Evolutionary conservation across 495 filamentous ascomycete genomes (phyloP).

Genomic region (Hyaloscypha finlandica): DNA sequence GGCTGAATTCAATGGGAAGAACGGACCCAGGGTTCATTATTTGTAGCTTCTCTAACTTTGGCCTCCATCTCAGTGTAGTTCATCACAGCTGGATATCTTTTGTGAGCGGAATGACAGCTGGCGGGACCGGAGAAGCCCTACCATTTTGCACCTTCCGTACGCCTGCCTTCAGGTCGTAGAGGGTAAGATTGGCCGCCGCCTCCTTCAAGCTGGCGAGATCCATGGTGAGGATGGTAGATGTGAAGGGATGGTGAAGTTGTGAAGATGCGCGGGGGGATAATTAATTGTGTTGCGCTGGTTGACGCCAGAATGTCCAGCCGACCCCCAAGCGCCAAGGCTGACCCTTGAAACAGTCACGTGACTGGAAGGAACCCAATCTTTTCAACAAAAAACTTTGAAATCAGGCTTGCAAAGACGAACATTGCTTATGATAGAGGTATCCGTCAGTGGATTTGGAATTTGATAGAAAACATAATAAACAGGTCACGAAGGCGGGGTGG

Average conservation of each 20-base stretch:
- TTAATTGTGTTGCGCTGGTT: slow-evolving; percentile 8
- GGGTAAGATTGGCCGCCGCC: slow-evolving; percentile 87
- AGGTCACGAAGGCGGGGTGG: not conserved
- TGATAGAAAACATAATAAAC: not conserved
- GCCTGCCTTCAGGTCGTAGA: slow-evolving; percentile 97
- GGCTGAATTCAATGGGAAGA: slow-evolving; percentile 4
- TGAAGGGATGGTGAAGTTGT: slow-evolving; percentile 1
- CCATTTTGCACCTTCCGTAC: slow-evolving; percentile 99
- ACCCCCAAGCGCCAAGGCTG: not conserved
- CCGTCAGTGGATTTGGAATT: too few relatives aligned
- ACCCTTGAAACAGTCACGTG: slow-evolving; percentile 17
- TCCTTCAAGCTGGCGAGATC: slow-evolving; percentile 85
- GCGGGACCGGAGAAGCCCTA: slow-evolving; percentile 42
- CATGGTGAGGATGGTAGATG: slow-evolving; percentile 52
- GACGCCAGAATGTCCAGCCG: not conserved
- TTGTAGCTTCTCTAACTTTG: slow-evolving; percentile 97
- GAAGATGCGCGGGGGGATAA: slow-evolving; percentile 12
- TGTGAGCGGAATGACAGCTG: slow-evolving; percentile 26
- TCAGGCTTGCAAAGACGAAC: too few relatives aligned
- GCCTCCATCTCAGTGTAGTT: slow-evolving; percentile 99
- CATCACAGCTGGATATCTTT: slow-evolving; percentile 76
- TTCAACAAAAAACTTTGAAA: too few relatives aligned
- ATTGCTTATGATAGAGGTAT: too few relatives aligned
- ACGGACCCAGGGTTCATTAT: slow-evolving; percentile 85
- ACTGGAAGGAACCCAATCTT: too few relatives aligned